Evolutionary conservation across 352 stramenopile species (phyloP), one percentile per base, ranked within the genome.

Genomic region (Phytophthora sp.): DNA sequence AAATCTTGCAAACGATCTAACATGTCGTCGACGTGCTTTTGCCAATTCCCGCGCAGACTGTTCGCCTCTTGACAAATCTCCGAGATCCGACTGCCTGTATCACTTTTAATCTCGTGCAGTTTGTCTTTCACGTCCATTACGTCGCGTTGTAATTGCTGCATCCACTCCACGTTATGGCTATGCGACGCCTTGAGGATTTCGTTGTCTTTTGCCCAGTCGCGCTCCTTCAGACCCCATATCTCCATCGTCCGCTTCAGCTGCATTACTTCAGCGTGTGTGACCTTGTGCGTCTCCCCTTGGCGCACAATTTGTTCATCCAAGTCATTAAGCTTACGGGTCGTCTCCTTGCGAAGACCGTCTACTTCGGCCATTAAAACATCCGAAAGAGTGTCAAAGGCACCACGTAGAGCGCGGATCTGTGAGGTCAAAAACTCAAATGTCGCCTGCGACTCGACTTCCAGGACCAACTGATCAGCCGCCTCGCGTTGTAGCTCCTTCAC

Each of bases 191-290:
- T 94, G 26, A 93, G 73, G 47, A 94, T 90, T 61, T 94, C 86
- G 33, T 93, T 93, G 54, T 94, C 86, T 62, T 94, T 94, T 16
- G 84, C 84, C 84, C 86, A 94, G 59, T 94, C 84, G 21, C 86
- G 80, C 74, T 94, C 86, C 49, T 94, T 94, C 1, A 91, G 42
- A 13, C 72, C 79, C 86, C 86, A 94, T 45, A 91, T 74, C 65
- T 94, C 86, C 72, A 91, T 81, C 39, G 83, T 85, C 9, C 84
- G 80, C 64, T 91, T 92, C 26, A 91, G 63, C 38, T 90, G 79
- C 65, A 88, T 73, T n/a, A 90, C 79, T 45, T 94, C 86, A 0
- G 62, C 71, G 57, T 90, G 73, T 7, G 84, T 89, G 3, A 71
- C 72, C 36, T 84, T 89, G 45, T 90, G 78, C 54, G 86, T 66